Base-by-base conservation (phyloP, 352 stramenopile genomes). In the Phytophthora sp. region DNA sequence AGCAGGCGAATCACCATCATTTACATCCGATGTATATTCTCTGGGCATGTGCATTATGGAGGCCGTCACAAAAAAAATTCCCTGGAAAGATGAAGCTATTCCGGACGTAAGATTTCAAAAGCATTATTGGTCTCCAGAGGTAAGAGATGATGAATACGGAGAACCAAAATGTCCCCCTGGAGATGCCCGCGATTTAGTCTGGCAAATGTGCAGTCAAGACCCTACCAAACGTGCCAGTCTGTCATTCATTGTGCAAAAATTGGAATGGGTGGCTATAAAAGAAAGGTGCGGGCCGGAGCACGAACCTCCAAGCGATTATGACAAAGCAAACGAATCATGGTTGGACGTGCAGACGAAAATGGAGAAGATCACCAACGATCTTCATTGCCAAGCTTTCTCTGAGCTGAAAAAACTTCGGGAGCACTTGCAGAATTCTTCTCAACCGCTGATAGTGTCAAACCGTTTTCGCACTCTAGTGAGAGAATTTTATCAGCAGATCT, bases 11-110 rank as follows among this genome's bases (percentile, higher is more conserved):
- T 4, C 5, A n/a, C n/a, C 49, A n/a, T 54, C 46, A 5, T 20
- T 15, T 8, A n/a, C 41, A 17, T 54, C 58, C 7, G 58, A 67
- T 13, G 24, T 67, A 13, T 67, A 62, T 30, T 67, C 58, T 15
- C n/a, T 62, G 15, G 50, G 58, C 13, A 48, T 67, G 35, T 62
- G 49, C 58, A 67, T 67, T 46, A 23, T 67, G 24, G 58, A 67
- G 31, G 42, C 58, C 11, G 50, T 62, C 50, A 62, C 50, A 2
- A 35, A 26, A 3, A 34, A 45, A n/a, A 31, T 35, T 12, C 55
- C 55, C 4, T 64, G 55, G 55, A 32, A 38, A 31, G 2, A 7
- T 24, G 30, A 27, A 8, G 31, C n/a, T n/a, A n/a, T n/a, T n/a
- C n/a, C n/a, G n/a, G n/a, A n/a, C n/a, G 24, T n/a, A 11, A 9